These are phyloP conservation scores for Aspergillus aculeatus DNA, from an alignment of 2,329 filamentous ascomycete species.

Conservation along the genomic window DNA sequence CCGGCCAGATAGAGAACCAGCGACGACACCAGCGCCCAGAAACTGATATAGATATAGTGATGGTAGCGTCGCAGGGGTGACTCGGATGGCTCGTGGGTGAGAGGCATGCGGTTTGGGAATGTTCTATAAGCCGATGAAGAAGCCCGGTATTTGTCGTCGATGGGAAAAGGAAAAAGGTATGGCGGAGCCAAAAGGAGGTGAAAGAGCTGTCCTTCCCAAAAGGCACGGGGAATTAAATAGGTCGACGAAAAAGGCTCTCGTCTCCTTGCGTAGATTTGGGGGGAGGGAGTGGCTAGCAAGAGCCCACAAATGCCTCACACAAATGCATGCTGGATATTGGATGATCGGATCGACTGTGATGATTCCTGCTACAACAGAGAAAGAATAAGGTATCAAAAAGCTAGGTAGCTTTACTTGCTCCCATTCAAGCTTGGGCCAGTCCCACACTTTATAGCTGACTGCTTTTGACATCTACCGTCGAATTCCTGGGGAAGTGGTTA, in stretches of 20 bases:
- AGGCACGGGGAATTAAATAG: neutral
- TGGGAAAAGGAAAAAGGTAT: neutral
- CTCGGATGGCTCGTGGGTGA: slow-evolving; percentile 4
- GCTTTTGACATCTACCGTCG: neutral
- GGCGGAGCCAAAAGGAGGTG: neutral
- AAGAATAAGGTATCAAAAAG: no score
- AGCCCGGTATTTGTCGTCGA: neutral
- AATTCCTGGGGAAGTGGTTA: neutral
- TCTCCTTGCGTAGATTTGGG: neutral
- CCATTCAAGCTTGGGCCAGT: neutral
- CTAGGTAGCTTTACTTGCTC: no score
- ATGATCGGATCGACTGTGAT: neutral
- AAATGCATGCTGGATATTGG: neutral
- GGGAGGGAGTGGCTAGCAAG: slow-evolving; percentile 1
- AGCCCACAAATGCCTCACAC: slow-evolving; percentile 9
- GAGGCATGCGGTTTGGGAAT: slow-evolving; percentile 10
- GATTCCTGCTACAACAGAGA: neutral
- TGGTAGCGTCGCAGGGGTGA: slow-evolving; percentile 15
- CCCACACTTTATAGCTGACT: neutral
- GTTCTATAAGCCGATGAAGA: neutral
- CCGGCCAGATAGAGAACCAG: slow-evolving; percentile 65
- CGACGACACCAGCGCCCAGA: slow-evolving; percentile 69
- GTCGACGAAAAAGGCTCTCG: neutral
- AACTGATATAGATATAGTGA: slow-evolving; percentile 71
- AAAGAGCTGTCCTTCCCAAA: neutral